Evolutionary conservation across 2,329 filamentous ascomycete genomes (phyloP).

Genomic region (Hymenoscyphus albidus): DNA sequence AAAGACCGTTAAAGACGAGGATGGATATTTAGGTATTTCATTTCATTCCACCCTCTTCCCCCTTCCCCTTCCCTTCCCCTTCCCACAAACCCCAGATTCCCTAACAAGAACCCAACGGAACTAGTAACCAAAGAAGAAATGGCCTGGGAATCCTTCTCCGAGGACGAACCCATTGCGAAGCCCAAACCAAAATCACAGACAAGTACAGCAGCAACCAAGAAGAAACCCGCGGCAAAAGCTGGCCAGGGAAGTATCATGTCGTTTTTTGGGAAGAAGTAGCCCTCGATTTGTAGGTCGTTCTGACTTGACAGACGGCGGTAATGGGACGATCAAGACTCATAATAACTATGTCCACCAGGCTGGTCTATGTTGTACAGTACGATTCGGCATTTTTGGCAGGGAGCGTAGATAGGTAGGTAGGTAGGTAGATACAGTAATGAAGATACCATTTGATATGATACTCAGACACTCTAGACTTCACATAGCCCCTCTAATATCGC

Average conservation of each 20-base stretch:
- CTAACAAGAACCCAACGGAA: not conserved
- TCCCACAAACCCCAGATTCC: not conserved
- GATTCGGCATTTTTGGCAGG: not conserved
- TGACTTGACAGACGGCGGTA: not conserved
- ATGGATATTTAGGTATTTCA: slow-evolving; percentile 78
- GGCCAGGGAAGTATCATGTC: slow-evolving; percentile 83
- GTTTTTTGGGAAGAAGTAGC: slow-evolving; percentile 76
- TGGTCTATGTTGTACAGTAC: not conserved
- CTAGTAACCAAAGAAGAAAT: slow-evolving; percentile 80
- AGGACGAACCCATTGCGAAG: slow-evolving; percentile 69
- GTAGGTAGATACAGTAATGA: not conserved
- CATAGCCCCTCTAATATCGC: too few species aligned
- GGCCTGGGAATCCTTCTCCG: slow-evolving; percentile 89
- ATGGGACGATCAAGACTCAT: not conserved
- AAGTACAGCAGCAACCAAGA: slow-evolving; percentile 38
- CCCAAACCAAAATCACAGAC: slow-evolving; percentile 47
- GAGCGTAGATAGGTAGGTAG: too few species aligned
- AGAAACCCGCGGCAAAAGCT: slow-evolving; percentile 54
- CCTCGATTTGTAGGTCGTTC: too few species aligned
- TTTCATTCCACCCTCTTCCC: not conserved
- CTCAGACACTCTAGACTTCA: too few species aligned
- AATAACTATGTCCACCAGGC: too few species aligned
- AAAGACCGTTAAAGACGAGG: slow-evolving; percentile 79
- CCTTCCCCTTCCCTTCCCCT: slow-evolving; percentile 10
- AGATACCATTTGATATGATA: not conserved